Conservation (phyloP, 176 grass and related monocot genomes). For the Triticum dicoccoides region DNA sequence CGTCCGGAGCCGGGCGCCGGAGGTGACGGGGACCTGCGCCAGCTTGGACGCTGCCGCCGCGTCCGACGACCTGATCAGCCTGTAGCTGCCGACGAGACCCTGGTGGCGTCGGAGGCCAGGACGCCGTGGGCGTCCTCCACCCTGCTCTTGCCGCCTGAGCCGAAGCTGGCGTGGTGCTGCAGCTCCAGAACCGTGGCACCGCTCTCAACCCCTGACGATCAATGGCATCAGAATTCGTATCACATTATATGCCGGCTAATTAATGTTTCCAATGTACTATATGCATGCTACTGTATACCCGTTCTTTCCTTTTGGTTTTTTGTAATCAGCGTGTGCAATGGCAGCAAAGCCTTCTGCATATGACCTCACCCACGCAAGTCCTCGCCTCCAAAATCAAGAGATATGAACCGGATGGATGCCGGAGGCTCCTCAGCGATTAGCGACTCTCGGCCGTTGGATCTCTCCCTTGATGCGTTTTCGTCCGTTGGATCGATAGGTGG, state of each 20-base stretch:
- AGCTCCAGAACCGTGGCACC: constrained; percentile 58
- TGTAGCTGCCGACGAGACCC: constrained; percentile 22
- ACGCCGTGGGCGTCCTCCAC: neutral
- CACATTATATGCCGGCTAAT: no score
- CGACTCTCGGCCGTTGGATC: no score
- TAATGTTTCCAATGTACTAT: no score
- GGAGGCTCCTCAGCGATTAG: no score
- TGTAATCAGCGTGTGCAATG: neutral
- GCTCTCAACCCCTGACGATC: constrained; percentile 35
- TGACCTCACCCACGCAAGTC: no score
- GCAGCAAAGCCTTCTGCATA: no score
- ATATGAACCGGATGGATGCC: no score
- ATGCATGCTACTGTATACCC: no score
- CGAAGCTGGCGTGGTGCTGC: constrained; percentile 35
- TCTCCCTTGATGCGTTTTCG: no score
- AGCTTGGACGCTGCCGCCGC: neutral
- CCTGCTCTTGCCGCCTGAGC: neutral
- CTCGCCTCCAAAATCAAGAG: no score
- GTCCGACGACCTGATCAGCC: neutral
- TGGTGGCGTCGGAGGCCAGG: constrained; percentile 47
- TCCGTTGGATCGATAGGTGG: no score
- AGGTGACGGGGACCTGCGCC: constrained; percentile 43
- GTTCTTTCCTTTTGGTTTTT: no score
- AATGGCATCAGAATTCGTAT: neutral
- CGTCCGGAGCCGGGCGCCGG: constrained; percentile 50